Evolutionary conservation across 257 asterid species (phyloP), one percentile per base, ranked within the genome.

Genomic region (Nemophila menziesii): DNA sequence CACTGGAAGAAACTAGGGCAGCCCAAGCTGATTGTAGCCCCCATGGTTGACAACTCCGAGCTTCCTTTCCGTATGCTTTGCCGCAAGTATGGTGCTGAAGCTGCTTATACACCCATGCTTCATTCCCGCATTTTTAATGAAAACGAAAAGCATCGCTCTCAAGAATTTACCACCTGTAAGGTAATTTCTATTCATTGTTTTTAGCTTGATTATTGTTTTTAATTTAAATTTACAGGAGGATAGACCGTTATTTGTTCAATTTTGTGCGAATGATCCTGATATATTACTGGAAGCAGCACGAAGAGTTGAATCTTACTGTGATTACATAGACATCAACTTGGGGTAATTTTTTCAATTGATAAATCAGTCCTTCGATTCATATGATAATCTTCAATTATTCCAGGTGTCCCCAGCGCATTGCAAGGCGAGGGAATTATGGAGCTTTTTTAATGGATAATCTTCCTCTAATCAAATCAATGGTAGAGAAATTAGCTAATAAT

Each of bases 401-500:
- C n/a, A 85, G 99, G 55, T 90, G 99, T 57, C 96, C 99, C 20
- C 99, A 90, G 58, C 87, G 93, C 13, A 90, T 90, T 36, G 99
- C 96, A 1, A 74, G 72, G 57, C 67, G 94, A 5, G 99, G 99
- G 15, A 60, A 90, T 48, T 90, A 90, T 37, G 96, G 99, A 55
- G 96, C 96, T 57, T 90, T 90, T 69, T 86, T 90, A 44, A 90
- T 90, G 99, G 96, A 90, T 38, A 81, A 90, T 54, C 99, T 90
- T 55, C 79, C 94, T 41, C 76, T 85, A 4, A 80, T 81, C 44
- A 85, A 75, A 56, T 81, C 89, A 22, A 74, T 90, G 36, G 99
- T 90, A 33, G 92, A 85, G 57, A 81, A 85, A 51, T 47, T 90
- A 56, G 62, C 89, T 2, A 43, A 52, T 58, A 79, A 80, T 68